A percentile compares a stretch with the other conserved stretches of the same genome.
phyloP scores from a whole-genome alignment of 1,139 yeast species.

The Geotrichum citri-aurantii region DNA sequence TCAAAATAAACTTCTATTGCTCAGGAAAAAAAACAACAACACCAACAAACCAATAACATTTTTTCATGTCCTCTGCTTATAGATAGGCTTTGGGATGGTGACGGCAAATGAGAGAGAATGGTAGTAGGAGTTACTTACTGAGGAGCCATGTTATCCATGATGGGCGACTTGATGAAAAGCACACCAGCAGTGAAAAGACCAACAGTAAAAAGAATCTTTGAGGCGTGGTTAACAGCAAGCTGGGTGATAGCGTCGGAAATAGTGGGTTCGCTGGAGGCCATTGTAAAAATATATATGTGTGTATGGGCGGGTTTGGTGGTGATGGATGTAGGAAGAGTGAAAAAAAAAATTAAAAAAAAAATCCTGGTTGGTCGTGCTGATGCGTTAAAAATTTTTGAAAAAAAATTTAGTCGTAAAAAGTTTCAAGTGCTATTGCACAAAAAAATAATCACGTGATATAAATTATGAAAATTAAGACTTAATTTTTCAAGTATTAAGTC shows the following conservation, averaged over 20 bases:
- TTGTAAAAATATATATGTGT: not conserved
- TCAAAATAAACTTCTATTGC: too few species aligned
- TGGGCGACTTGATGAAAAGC: conserved; percentile 36
- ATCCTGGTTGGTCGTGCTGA: too few species aligned
- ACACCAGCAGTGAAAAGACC: conserved; percentile 31
- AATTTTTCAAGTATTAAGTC: too few species aligned
- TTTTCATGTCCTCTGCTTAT: too few species aligned
- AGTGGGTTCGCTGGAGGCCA: conserved; percentile 18
- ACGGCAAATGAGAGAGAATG: not conserved
- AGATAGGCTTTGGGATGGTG: too few species aligned
- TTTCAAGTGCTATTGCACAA: too few species aligned
- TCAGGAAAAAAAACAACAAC: too few species aligned
- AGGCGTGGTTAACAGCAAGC: conserved; percentile 15
- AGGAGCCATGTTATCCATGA: conserved; percentile 40
- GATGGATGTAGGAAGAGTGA: not conserved
- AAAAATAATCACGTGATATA: too few species aligned
- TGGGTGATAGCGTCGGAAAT: conserved; percentile 15
- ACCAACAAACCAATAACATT: too few species aligned
- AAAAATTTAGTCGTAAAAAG: too few species aligned
- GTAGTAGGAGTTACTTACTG: conserved; percentile 30
- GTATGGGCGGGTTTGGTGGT: not conserved
- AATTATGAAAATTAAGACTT: too few species aligned
- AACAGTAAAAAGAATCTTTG: conserved; percentile 17
- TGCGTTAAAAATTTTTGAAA: not conserved
- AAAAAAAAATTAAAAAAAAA: not conserved